These are phyloP conservation scores for Cladosporium sp. DNA, from an alignment of 2,329 filamentous ascomycete genomes.

Conservation along the genomic window DNA sequence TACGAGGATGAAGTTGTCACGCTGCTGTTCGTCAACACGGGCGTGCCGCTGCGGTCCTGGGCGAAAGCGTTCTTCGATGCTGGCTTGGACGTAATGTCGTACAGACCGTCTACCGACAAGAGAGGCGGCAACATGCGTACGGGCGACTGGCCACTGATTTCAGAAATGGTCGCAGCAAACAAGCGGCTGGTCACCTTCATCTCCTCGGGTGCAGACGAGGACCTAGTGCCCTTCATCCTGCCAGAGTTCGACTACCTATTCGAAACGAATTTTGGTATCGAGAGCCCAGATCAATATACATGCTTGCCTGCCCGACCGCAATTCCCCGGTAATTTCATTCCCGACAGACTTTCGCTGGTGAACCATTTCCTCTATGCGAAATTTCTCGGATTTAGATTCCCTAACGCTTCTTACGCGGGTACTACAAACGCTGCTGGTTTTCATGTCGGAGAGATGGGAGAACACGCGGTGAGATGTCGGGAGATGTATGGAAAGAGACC, in stretches of 20 bases:
- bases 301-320: slow-evolving; percentile 34
- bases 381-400: slow-evolving; percentile 37
- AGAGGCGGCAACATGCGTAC: slow-evolving; percentile 24
- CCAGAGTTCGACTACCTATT: slow-evolving; percentile 37
- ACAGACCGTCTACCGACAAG: slow-evolving; percentile 27
- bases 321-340: slow-evolving; percentile 32
- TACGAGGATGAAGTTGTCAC: slow-evolving; percentile 23
- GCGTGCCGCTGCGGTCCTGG: slow-evolving; percentile 41
- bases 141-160: slow-evolving; percentile 37
- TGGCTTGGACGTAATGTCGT: slow-evolving; percentile 41
- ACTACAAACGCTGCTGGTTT: slow-evolving; percentile 38
- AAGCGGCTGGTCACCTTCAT: slow-evolving; percentile 41
- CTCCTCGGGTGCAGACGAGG: slow-evolving; percentile 36
- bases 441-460: slow-evolving; percentile 37
- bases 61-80: slow-evolving; percentile 46
- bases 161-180: slow-evolving; percentile 35
- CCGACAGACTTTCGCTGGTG: slow-evolving; percentile 37
- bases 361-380: slow-evolving; percentile 44
- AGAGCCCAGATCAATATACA: slow-evolving; percentile 29
- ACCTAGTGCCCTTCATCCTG: slow-evolving; percentile 35
- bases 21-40: slow-evolving; percentile 27
- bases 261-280: slow-evolving; percentile 38
- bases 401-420: slow-evolving; percentile 34
- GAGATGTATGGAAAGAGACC: slow-evolving; percentile 33
- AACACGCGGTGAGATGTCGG: slow-evolving; percentile 37